phyloP scores from a whole-genome alignment of 108 stramenopile species.

The Licmophora abbreviata region DNA sequence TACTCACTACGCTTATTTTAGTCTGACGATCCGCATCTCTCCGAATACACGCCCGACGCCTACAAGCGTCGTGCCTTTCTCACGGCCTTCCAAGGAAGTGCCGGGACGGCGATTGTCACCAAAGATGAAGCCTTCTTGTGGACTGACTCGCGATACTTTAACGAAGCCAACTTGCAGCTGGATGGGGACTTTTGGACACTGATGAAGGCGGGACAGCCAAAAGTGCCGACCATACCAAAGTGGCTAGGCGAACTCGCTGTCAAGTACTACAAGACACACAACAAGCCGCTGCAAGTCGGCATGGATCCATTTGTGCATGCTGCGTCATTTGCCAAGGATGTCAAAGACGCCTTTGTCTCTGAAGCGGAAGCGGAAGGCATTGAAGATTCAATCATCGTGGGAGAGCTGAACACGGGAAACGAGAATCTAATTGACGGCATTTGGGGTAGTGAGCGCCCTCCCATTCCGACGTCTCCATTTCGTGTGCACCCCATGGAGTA shows the following conservation, averaged over 20 bases:
- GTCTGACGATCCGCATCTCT: slow-evolving; percentile 87
- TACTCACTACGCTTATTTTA: no score
- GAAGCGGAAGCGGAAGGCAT: slow-evolving; percentile 32
- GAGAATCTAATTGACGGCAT: slow-evolving; percentile 85
- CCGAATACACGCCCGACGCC: slow-evolving; percentile 92
- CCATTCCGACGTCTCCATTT: slow-evolving; percentile 65
- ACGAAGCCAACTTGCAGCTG: slow-evolving; percentile 83
- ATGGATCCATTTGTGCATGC: slow-evolving; percentile 78
- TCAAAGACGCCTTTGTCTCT: slow-evolving; percentile 49
- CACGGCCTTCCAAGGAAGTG: slow-evolving; percentile 88
- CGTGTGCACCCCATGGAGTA: slow-evolving; percentile 86
- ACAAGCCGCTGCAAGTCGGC: slow-evolving; percentile 40
- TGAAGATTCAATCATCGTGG: slow-evolving; percentile 28
- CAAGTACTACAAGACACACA: slow-evolving; percentile 19
- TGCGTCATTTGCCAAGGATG: slow-evolving; percentile 68
- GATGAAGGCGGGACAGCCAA: slow-evolving; percentile 73
- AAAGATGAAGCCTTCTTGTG: slow-evolving; percentile 51
- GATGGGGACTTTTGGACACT: slow-evolving; percentile 62
- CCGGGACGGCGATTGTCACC: slow-evolving; percentile 89
- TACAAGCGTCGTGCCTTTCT: slow-evolving; percentile 87
- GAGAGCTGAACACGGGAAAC: slow-evolving; percentile 43
- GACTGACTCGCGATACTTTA: slow-evolving; percentile 96
- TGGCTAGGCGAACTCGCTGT: slow-evolving; percentile 46
- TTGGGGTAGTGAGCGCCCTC: slow-evolving; percentile 80
- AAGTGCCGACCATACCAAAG: slow-evolving; percentile 58